Evolutionary conservation across 176 grass and related monocot species (phyloP).

Genomic region (Zizania latifolia): DNA sequence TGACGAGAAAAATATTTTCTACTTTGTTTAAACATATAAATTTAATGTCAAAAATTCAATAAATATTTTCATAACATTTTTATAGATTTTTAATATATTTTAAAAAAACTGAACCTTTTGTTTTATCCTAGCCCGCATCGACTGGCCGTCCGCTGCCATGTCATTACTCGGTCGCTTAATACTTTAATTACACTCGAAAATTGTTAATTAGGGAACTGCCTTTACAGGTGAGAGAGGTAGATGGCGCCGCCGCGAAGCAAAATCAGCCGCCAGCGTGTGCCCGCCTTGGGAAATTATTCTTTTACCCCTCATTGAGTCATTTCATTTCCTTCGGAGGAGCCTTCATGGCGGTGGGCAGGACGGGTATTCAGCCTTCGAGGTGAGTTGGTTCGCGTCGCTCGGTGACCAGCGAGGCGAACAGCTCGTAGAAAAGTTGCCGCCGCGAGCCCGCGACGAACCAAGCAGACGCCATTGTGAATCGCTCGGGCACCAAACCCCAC

Average conservation of each 20-base stretch:
- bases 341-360: neutral
- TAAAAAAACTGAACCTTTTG: too few relatives aligned
- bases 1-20: too few relatives aligned
- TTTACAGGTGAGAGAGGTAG: slow-evolving; percentile 37
- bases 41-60: too few relatives aligned
- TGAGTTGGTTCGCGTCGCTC: slow-evolving; percentile 16
- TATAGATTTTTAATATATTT: too few relatives aligned
- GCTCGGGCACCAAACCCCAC: neutral
- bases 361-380: neutral
- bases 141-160: neutral
- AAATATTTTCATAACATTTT: too few relatives aligned
- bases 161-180: neutral
- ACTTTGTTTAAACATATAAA: too few relatives aligned
- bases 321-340: too few relatives aligned
- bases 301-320: neutral
- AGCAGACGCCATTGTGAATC: slow-evolving; percentile 33
- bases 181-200: neutral
- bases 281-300: neutral
- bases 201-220: neutral
- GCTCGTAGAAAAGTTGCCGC: slow-evolving; percentile 37
- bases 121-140: neutral
- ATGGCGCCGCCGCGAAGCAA: slow-evolving; percentile 39
- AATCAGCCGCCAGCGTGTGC: slow-evolving; percentile 44
- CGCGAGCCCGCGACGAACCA: slow-evolving; percentile 14
- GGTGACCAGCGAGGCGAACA: slow-evolving; percentile 35